Percentiles rank a stretch among this genome's conserved stretches.
Evolutionary conservation across 176 grass and related monocot genomes (phyloP).

Genomic region (Guadua angustifolia): DNA sequence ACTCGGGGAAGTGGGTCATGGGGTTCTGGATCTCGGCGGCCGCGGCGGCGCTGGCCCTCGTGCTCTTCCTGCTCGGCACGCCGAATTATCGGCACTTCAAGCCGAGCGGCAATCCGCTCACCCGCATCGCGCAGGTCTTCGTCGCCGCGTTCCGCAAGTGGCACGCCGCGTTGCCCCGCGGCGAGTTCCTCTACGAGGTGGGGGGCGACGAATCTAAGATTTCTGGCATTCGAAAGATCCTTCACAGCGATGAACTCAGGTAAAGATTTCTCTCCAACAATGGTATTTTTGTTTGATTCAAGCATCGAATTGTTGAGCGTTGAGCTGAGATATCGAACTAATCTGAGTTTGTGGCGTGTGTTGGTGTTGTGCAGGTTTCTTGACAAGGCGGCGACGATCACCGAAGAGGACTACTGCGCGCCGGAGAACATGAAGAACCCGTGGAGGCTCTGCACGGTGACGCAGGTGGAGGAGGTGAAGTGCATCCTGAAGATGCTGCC

Average conservation of each 20-base stretch:
- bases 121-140: conserved; percentile 75
- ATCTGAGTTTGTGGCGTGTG: neutral
- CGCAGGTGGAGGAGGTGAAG: conserved; percentile 89
- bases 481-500: conserved; percentile 82
- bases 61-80: conserved; percentile 76
- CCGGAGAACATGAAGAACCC: conserved; percentile 40
- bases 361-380: conserved; percentile 52
- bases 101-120: conserved; percentile 73
- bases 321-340: neutral
- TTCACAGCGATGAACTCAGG: conserved; percentile 65
- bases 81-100: conserved; percentile 75
- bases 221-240: conserved; percentile 63
- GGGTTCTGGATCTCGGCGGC: conserved; percentile 77
- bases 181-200: conserved; percentile 61
- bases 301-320: neutral
- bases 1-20: conserved; percentile 66
- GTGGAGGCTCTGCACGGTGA: conserved; percentile 71
- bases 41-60: conserved; percentile 58
- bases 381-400: conserved; percentile 69
- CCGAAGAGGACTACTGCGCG: conserved; percentile 41
- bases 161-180: conserved; percentile 42
- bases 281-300: neutral
- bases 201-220: conserved; percentile 47
- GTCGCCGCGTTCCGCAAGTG: conserved; percentile 66
- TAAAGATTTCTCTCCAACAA: neutral